Evolutionary conservation across 495 filamentous ascomycete genomes (phyloP).

Genomic region (Usnea hakonensis): DNA sequence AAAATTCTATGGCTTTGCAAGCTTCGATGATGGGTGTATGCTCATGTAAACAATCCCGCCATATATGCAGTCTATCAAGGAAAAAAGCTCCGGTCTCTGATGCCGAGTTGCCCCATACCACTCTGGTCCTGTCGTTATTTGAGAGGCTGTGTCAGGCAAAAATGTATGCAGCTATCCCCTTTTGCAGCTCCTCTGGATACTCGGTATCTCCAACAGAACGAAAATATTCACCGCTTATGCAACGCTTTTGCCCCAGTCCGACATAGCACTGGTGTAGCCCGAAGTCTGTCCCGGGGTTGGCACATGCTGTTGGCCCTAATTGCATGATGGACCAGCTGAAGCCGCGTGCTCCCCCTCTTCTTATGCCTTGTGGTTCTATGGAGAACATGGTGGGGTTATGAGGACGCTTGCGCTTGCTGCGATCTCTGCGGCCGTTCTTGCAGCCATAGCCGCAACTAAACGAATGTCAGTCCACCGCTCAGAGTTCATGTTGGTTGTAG

Average conservation of each 20-base stretch:
- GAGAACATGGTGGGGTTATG: slow-evolving; percentile 6
- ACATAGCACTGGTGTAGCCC: not conserved
- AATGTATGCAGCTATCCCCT: not conserved
- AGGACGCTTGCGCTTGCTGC: slow-evolving; percentile 4
- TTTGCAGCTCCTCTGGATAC: not conserved
- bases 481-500: not conserved
- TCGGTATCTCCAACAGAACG: not conserved
- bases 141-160: not conserved
- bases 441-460: not conserved
- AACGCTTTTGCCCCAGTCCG: not conserved
- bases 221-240: not conserved
- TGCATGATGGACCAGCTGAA: not conserved
- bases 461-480: not conserved
- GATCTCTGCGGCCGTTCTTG: not conserved
- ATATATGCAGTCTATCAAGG: not conserved
- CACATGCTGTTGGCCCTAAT: too few relatives aligned
- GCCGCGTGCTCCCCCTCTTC: not conserved
- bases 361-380: not conserved
- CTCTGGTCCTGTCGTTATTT: not conserved
- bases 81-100: not conserved
- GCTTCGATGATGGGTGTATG: not conserved
- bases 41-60: not conserved
- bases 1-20: not conserved
- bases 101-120: not conserved
- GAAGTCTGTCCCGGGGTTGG: not conserved